Evolutionary conservation across 2,329 filamentous ascomycete species (phyloP).

Genomic region (Cytospora piceicola): DNA sequence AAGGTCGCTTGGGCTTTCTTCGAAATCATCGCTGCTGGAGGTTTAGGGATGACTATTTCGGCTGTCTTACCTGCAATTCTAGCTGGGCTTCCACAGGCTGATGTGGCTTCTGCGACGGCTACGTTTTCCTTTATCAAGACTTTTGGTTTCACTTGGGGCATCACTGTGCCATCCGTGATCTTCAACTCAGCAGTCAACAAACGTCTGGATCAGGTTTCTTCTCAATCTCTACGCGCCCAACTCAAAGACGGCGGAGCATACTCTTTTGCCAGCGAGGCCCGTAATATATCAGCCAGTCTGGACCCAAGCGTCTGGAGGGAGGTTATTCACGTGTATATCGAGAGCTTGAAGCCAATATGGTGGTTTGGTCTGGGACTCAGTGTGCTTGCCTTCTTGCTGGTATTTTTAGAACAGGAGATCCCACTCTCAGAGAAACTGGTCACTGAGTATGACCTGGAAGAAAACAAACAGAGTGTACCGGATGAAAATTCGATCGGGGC

Average conservation of each 20-base stretch:
- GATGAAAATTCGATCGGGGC: too few species aligned
- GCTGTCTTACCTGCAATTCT: slow-evolving; percentile 44
- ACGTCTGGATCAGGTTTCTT: not conserved
- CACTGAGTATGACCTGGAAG: too few species aligned
- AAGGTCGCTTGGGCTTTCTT: not conserved
- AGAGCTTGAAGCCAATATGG: not conserved
- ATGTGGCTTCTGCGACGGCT: slow-evolving; percentile 38
- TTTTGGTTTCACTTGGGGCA: slow-evolving; percentile 45
- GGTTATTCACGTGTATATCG: not conserved
- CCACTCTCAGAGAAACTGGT: too few species aligned
- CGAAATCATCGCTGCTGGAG: not conserved
- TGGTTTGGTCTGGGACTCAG: too few species aligned
- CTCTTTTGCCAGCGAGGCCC: not conserved
- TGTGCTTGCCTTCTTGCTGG: too few species aligned
- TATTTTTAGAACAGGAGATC: too few species aligned
- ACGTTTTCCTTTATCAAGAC: slow-evolving; percentile 44
- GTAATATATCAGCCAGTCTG: not conserved
- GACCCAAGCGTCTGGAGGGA: not conserved
- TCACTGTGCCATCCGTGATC: slow-evolving; percentile 42
- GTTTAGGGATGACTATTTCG: slow-evolving; percentile 38
- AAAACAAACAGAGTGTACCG: too few species aligned
- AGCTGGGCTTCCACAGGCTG: slow-evolving; percentile 35
- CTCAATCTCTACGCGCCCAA: not conserved
- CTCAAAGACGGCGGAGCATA: not conserved
- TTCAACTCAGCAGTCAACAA: slow-evolving; percentile 34